Conservation (phyloP, 305 asterid species). For the Fraxinus dipetala region DNA sequence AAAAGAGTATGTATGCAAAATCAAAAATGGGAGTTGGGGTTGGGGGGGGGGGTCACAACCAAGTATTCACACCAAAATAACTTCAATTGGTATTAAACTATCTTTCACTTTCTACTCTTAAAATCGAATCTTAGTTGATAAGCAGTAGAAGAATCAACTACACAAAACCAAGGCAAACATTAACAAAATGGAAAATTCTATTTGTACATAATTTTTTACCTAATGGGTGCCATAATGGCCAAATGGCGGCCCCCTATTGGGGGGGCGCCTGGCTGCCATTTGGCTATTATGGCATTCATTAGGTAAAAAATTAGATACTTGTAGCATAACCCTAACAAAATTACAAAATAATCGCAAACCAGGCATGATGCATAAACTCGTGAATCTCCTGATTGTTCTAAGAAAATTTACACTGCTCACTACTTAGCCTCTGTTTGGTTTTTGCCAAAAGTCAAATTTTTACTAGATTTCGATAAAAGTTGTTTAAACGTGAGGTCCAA, state of each 20-base stretch:
- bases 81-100: background rate
- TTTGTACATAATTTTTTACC: too few relatives aligned
- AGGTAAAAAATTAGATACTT: too few relatives aligned
- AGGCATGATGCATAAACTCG: background rate
- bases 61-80: background rate
- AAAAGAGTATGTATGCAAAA: background rate
- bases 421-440: background rate
- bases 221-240: too few relatives aligned
- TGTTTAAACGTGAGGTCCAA: background rate
- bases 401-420: background rate
- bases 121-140: background rate
- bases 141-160: background rate
- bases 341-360: background rate
- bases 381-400: background rate
- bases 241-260: too few relatives aligned
- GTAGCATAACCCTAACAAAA: background rate
- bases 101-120: background rate
- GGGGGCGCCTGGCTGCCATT: too few relatives aligned
- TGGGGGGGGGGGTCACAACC: background rate
- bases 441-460: background rate
- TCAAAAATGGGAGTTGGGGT: background rate
- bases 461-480: background rate
- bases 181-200: background rate
- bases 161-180: slow-evolving; percentile 5
- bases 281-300: too few relatives aligned